Evolutionary conservation across 345 rosid species (phyloP).

Genomic region (Cardiospermum halicacabum): DNA sequence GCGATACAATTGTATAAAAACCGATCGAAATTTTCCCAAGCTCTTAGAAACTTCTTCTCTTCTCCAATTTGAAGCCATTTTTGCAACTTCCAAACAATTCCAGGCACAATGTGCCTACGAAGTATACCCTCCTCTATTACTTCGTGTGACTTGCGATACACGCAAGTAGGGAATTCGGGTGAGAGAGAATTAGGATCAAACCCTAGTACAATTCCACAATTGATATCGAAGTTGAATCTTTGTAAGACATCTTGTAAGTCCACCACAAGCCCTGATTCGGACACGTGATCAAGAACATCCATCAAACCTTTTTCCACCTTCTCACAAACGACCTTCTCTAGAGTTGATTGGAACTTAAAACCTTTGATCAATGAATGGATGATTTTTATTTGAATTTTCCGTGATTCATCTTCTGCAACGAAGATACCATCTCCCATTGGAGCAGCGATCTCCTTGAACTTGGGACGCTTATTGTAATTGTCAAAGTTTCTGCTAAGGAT

Average conservation of each 20-base stretch:
- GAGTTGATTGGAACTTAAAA: background rate
- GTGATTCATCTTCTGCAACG: background rate
- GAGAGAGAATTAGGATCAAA: constrained; percentile 19
- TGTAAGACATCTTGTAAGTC: constrained; percentile 31
- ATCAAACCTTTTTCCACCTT: constrained; percentile 12
- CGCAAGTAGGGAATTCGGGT: constrained; percentile 16
- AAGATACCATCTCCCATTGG: constrained; percentile 23
- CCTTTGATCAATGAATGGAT: background rate
- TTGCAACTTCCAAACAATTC: constrained; percentile 17
- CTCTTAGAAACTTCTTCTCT: constrained; percentile 19
- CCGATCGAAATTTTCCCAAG: constrained; percentile 6
- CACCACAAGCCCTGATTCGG: background rate
- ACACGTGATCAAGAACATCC: constrained; percentile 12
- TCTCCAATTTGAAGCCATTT: constrained; percentile 25
- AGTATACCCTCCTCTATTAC: constrained; percentile 17
- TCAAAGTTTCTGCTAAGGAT: constrained; percentile 15
- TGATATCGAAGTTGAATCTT: constrained; percentile 24
- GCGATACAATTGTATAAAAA: constrained; percentile 16
- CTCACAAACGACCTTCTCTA: background rate
- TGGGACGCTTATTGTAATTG: constrained; percentile 14
- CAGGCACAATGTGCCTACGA: constrained; percentile 10
- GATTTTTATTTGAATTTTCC: constrained; percentile 21
- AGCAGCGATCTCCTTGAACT: constrained; percentile 17
- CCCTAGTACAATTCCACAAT: constrained; percentile 16
- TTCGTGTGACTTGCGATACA: constrained; percentile 14